Conservation (phyloP, 176 grass and related monocot genomes). For the Paspalum notatum region DNA sequence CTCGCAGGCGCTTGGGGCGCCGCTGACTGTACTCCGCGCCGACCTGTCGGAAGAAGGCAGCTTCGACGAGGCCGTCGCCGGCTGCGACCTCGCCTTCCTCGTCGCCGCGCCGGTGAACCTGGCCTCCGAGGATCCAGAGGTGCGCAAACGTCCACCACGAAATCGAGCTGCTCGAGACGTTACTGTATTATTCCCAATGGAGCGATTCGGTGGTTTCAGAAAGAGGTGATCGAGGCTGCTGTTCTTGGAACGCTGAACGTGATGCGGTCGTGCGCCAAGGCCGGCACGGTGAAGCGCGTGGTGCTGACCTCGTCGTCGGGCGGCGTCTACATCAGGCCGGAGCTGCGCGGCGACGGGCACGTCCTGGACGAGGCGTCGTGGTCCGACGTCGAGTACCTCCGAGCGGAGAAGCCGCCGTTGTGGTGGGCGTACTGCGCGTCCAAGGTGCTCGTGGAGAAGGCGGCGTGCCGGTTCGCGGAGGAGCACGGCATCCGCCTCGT, state of each 20-base stretch:
- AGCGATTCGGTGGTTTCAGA: not conserved
- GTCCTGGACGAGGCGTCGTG: slow-evolving; percentile 27
- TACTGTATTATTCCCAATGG: not conserved
- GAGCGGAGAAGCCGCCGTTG: not conserved
- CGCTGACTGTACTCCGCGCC: slow-evolving; percentile 39
- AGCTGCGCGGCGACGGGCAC: slow-evolving; percentile 18
- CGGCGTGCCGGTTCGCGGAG: slow-evolving; percentile 30
- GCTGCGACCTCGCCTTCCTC: slow-evolving; percentile 63
- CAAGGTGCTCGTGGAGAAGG: slow-evolving; percentile 55
- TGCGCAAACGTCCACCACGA: not conserved
- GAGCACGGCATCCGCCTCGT: slow-evolving; percentile 45
- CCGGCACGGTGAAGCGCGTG: slow-evolving; percentile 56
- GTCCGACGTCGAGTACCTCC: slow-evolving; percentile 68
- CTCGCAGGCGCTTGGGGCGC: slow-evolving; percentile 55
- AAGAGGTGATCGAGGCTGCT: slow-evolving; percentile 29
- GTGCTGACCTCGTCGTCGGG: slow-evolving; percentile 65
- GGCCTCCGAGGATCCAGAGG: not conserved
- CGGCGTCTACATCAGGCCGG: slow-evolving; percentile 35
- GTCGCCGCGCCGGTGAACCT: slow-evolving; percentile 61
- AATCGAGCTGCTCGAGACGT: not conserved
- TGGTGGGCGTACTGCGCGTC: slow-evolving; percentile 41
- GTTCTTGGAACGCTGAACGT: slow-evolving; percentile 61
- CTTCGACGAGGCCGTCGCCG: slow-evolving; percentile 57
- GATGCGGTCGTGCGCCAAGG: slow-evolving; percentile 63
- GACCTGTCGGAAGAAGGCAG: slow-evolving; percentile 58